These are phyloP conservation scores for Ceratobasidium sp. DNA, from an alignment of 1,284 basidiomycete genomes.

Conservation along the genomic window DNA sequence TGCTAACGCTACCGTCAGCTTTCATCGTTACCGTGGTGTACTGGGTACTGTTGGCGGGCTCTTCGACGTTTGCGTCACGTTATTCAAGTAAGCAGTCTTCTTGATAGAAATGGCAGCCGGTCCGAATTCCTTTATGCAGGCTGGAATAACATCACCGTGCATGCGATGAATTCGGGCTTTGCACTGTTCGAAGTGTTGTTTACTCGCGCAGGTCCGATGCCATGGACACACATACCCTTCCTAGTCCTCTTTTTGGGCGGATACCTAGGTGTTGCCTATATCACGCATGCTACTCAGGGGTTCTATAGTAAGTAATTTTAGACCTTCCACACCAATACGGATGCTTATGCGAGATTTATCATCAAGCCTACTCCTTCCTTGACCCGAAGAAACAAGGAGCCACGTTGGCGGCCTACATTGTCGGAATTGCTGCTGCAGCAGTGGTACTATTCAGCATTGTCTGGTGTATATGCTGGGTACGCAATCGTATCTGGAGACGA, in stretches of 20 bases:
- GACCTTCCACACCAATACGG: background rate
- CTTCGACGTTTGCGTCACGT: conserved; percentile 60
- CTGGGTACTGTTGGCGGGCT: conserved; percentile 69
- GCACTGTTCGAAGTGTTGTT: conserved; percentile 70
- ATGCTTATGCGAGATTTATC: background rate
- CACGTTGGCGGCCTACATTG: conserved; percentile 65
- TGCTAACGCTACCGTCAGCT: conserved; percentile 60
- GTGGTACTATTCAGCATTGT: conserved; percentile 63
- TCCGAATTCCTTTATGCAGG: conserved; percentile 56
- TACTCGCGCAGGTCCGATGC: conserved; percentile 66
- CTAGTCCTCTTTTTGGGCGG: conserved; percentile 65
- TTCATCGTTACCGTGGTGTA: conserved; percentile 76
- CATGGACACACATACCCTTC: conserved; percentile 67
- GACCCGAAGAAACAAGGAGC: conserved; percentile 58
- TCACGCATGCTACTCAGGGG: conserved; percentile 69
- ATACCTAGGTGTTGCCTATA: conserved; percentile 76
- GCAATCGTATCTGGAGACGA: conserved; percentile 35
- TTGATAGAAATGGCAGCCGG: conserved; percentile 50
- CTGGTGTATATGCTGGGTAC: conserved; percentile 50
- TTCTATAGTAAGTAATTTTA: conserved; percentile 67
- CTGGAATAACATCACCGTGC: conserved; percentile 72
- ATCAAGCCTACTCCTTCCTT: conserved; percentile 66
- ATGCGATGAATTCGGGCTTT: conserved; percentile 71
- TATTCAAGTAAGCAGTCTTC: conserved; percentile 50
- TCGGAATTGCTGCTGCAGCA: conserved; percentile 66